Base-by-base conservation (phyloP, 495 filamentous ascomycete species). In the Penicillium antarcticum region DNA sequence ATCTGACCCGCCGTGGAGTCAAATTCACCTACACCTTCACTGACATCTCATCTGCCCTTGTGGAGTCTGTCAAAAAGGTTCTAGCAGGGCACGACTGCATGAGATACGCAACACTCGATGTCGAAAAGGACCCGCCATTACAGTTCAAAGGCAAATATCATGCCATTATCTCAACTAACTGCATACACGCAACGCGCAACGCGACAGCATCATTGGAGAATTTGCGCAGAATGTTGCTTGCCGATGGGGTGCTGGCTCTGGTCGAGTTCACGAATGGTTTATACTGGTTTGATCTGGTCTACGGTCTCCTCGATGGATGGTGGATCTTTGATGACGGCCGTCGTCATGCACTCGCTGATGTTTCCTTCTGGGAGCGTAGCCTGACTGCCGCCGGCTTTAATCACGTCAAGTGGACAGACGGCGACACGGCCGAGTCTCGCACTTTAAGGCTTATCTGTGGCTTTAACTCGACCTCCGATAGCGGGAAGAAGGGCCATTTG, bases 281-380 rank as follows among this genome's bases (percentile, higher is more conserved):
- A 5, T 53, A 45, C 33, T 77, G 70, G 68, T 58, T 68, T 9
- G 72, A 76, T 41, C 13, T 77, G 3, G 62, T 75, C 37, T 77
- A 73, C 39, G 74, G 76, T 2, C 55, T 73, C 2, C 54, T 79
- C 4, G 74, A 77, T n/a, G 76, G 74, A 4, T 78, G 74, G 73
- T 79, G 76, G 76, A 40, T 69, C 0, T 74, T 68, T 44, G 48
- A 73, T 13, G 76, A 77, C 42, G 76, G 70, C 4, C 66, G 74
- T 1, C n/a, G 42, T 8, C 68, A 78, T 51, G 72, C 52, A 4
- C 47, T 73, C 4, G 62, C 60, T 1, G 11, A 24, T 26, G 52
- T 52, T 23, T 18, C 14, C 1, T 26, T 51, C 14, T 78, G 74
- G 73, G 42, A 71, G 10, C 23, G 45, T 2, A 55, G 24, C 5